Evolutionary conservation across 2,329 filamentous ascomycete genomes (phyloP).

Genomic region (Allantophomopsis cytisporea): DNA sequence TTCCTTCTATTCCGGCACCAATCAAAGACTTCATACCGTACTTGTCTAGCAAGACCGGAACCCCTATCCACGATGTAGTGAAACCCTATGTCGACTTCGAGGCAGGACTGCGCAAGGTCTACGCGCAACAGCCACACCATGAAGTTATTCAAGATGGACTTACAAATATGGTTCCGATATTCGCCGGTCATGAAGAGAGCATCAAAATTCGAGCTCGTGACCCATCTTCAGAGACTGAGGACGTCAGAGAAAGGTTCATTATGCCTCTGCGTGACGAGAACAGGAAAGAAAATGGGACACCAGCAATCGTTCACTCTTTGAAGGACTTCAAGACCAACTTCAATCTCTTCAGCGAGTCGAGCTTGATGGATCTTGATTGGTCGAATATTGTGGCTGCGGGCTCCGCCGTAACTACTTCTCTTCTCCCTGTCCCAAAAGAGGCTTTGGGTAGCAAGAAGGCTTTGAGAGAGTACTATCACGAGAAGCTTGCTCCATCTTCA

Average conservation of each 20-base stretch:
- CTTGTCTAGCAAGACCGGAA: conserved; percentile 37
- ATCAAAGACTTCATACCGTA: conserved; percentile 25
- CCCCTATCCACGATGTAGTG: conserved; percentile 41
- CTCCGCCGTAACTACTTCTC: conserved; percentile 66
- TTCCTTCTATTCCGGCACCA: conserved; percentile 8
- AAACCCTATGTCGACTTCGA: conserved; percentile 57
- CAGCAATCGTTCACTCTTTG: conserved; percentile 53
- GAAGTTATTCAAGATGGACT: conserved; percentile 38
- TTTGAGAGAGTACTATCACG: conserved; percentile 65
- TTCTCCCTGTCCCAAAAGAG: conserved; percentile 55
- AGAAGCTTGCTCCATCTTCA: conserved; percentile 67
- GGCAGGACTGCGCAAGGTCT: conserved; percentile 49
- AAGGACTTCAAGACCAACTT: conserved; percentile 70
- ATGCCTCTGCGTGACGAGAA: conserved; percentile 51
- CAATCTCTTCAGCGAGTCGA: conserved; percentile 67
- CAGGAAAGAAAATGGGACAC: conserved; percentile 46
- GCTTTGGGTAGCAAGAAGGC: conserved; percentile 48
- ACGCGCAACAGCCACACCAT: conserved; percentile 53
- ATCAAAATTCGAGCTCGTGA: conserved; percentile 51
- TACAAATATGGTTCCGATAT: conserved; percentile 55
- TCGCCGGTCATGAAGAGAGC: conserved; percentile 37
- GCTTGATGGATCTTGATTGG: conserved; percentile 67
- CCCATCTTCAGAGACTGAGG: conserved; percentile 38
- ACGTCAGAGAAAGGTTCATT: conserved; percentile 52
- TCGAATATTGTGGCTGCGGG: conserved; percentile 71